These are phyloP conservation scores for Boletus rufocinnamomeus DNA, from an alignment of 768 basidiomycete genomes.

Conservation along the genomic window DNA sequence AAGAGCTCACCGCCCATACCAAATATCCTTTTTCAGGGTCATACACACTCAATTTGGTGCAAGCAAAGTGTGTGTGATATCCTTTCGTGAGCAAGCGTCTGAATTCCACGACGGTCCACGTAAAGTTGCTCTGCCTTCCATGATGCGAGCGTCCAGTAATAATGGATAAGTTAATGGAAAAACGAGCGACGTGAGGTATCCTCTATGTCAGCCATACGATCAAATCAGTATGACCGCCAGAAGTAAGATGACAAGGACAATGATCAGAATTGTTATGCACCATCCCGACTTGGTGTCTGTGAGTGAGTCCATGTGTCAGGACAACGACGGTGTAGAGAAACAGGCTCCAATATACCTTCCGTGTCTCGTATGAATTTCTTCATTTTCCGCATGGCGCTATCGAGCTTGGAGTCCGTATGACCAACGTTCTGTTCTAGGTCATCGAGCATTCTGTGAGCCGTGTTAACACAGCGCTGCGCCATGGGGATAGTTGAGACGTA, in stretches of 20 bases:
- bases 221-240: slow-evolving; percentile 78
- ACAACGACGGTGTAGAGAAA: background rate
- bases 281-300: slow-evolving; percentile 86
- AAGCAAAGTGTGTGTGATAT: background rate
- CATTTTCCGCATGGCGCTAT: slow-evolving; percentile 65
- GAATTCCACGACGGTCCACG: background rate
- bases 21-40: background rate
- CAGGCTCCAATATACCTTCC: slow-evolving; percentile 50
- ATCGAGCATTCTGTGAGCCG: slow-evolving; percentile 64
- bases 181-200: slow-evolving; percentile 12
- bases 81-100: background rate
- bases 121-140: background rate
- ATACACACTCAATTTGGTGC: background rate
- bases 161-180: slow-evolving; percentile 19
- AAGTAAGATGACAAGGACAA: slow-evolving; percentile 75
- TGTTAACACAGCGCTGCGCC: background rate
- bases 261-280: slow-evolving; percentile 84
- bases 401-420: slow-evolving; percentile 63
- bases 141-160: background rate
- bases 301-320: slow-evolving; percentile 4
- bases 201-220: slow-evolving; percentile 10
- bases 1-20: background rate
- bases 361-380: slow-evolving; percentile 82
- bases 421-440: slow-evolving; percentile 79
- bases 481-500: slow-evolving; percentile 13